These are phyloP conservation scores for Chimonanthus salicifolius DNA, from an alignment of 164 flowering plant species.

Conservation along the genomic window DNA sequence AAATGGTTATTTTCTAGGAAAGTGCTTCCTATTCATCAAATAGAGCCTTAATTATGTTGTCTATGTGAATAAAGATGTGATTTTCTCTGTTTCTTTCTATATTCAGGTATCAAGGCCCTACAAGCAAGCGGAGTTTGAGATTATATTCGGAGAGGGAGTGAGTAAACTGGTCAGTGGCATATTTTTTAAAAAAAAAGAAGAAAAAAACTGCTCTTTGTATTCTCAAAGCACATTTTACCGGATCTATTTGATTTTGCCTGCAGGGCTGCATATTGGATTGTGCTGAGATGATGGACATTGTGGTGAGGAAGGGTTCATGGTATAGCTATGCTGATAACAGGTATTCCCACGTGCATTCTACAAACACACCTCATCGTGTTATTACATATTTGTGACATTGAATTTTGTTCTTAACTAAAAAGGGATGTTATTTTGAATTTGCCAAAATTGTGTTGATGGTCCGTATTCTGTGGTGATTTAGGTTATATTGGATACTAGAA, in stretches of 20 bases:
- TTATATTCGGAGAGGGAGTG: slow-evolving; percentile 95
- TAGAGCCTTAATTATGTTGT: neutral
- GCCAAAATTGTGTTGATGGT: neutral
- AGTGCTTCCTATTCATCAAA: no score
- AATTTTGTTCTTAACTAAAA: neutral
- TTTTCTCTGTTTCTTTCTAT: slow-evolving; percentile 6
- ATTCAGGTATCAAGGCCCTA: slow-evolving; percentile 94
- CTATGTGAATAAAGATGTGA: neutral
- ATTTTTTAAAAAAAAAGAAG: neutral
- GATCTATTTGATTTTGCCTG: slow-evolving; percentile 13
- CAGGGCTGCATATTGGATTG: slow-evolving; percentile 97
- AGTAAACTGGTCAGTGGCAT: slow-evolving; percentile 67
- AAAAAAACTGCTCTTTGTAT: neutral
- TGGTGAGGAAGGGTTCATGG: slow-evolving; percentile 89
- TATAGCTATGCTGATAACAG: slow-evolving; percentile 95
- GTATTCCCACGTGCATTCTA: slow-evolving; percentile 24
- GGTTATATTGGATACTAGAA: no score
- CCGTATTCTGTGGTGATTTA: no score
- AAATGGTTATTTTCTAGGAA: no score
- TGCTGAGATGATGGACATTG: slow-evolving; percentile 82
- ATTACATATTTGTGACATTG: neutral
- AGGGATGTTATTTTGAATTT: neutral
- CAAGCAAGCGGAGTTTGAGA: slow-evolving; percentile 96
- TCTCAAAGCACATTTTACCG: neutral
- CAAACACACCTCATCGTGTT: neutral